A percentile compares a stretch with the other conserved stretches of the same genome.
Conservation (phyloP, 140 eudicot genomes). For the Stevia rebaudiana region DNA sequence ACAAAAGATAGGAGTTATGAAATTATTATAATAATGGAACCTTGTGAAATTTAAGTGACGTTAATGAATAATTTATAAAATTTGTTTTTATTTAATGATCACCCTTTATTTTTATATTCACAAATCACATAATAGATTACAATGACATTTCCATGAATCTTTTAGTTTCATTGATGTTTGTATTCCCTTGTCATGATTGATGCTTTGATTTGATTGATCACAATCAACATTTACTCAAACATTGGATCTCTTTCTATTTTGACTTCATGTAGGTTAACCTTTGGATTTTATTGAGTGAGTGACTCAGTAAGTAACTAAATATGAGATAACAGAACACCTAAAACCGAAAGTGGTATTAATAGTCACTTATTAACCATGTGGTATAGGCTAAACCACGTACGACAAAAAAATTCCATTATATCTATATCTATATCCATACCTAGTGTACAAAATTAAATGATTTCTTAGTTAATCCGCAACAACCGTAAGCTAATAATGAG, state of each 20-base stretch:
- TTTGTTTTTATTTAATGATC: neutral
- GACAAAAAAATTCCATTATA: too few species aligned
- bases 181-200: conserved; percentile 17
- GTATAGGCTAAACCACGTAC: too few species aligned
- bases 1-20: neutral
- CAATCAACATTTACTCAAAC: neutral
- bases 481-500: neutral
- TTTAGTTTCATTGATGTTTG: conserved; percentile 20
- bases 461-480: neutral
- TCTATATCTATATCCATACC: too few species aligned
- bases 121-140: neutral
- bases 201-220: conserved; percentile 1
- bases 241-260: neutral
- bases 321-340: too few species aligned
- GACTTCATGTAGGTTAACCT: neutral
- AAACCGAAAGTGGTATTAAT: too few species aligned
- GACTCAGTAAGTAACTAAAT: too few species aligned
- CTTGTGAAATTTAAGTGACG: neutral
- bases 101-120: neutral
- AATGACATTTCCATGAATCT: conserved; percentile 3
- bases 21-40: neutral
- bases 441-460: too few species aligned
- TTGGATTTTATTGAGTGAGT: too few species aligned
- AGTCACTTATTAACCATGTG: too few species aligned
- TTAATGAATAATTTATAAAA: neutral